Percentiles rank a stretch among this genome's conserved stretches.
Conservation (phyloP, 164 flowering plant genomes). For the Tetrastigma voinierianum region DNA sequence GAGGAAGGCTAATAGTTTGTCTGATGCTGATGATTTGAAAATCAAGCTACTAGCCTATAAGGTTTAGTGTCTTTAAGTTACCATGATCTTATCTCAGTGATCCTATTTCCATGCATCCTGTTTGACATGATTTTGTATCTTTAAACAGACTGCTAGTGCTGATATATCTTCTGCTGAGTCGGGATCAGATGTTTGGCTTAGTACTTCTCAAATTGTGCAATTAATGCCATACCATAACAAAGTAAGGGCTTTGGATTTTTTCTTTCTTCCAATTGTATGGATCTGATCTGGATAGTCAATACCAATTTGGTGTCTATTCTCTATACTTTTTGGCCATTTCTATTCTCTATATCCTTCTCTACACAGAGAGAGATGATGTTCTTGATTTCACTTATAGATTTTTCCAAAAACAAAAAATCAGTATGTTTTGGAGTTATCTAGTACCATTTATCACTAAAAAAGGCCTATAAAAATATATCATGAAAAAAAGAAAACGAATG, state of each 20-base stretch:
- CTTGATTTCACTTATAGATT: too few relatives aligned
- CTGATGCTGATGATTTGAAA: slow-evolving; percentile 46
- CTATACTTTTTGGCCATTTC: too few relatives aligned
- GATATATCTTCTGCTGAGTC: slow-evolving; percentile 31
- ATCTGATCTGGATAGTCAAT: neutral
- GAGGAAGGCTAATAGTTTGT: slow-evolving; percentile 29
- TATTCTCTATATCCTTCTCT: too few relatives aligned
- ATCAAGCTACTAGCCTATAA: slow-evolving; percentile 35
- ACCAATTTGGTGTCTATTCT: neutral
- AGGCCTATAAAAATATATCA: too few relatives aligned
- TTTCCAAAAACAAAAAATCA: too few relatives aligned
- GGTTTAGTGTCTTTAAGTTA: slow-evolving; percentile 27
- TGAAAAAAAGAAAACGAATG: too few relatives aligned
- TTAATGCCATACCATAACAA: slow-evolving; percentile 12
- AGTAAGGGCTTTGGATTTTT: slow-evolving; percentile 14
- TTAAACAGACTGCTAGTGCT: slow-evolving; percentile 29
- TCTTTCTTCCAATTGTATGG: neutral
- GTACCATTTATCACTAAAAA: too few relatives aligned
- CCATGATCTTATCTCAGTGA: neutral
- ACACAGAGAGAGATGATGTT: too few relatives aligned
- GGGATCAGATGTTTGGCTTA: slow-evolving; percentile 26
- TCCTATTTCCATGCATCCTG: neutral
- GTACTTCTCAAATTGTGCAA: slow-evolving; percentile 18
- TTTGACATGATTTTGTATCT: slow-evolving; percentile 1
- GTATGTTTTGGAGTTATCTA: too few relatives aligned